These are phyloP conservation scores for Drechmeria coniospora DNA, from an alignment of 2,329 filamentous ascomycete genomes.

Conservation along the genomic window DNA sequence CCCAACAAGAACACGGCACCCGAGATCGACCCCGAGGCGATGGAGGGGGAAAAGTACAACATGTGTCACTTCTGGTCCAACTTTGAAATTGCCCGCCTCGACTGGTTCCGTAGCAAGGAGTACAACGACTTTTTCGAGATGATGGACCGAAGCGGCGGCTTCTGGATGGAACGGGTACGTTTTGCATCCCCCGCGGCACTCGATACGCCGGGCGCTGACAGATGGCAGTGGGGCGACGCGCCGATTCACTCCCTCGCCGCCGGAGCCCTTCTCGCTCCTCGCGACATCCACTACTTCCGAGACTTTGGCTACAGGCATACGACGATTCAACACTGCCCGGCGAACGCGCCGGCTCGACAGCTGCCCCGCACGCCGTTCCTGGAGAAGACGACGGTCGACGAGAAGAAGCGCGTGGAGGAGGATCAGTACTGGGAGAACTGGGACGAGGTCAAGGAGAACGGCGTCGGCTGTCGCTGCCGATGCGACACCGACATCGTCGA, in stretches of 20 bases:
- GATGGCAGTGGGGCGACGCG: constrained; percentile 80
- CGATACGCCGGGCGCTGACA: constrained; percentile 10
- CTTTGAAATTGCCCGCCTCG: constrained; percentile 88
- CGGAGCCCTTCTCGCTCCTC: constrained; percentile 64
- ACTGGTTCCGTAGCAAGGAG: constrained; percentile 93
- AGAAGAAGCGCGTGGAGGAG: constrained; percentile 76
- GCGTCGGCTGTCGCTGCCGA: constrained; percentile 87
- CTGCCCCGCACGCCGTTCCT: constrained; percentile 66
- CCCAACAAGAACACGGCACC: constrained; percentile 55
- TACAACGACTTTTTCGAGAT: constrained; percentile 98
- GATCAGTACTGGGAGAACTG: constrained; percentile 90
- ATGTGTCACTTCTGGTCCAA: constrained; percentile 99
- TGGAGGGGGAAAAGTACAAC: constrained; percentile 98
- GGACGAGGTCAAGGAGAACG: constrained; percentile 83
- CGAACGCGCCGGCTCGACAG: constrained; percentile 83
- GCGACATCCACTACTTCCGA: constrained; percentile 95
- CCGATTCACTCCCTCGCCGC: constrained; percentile 96
- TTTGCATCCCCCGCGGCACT: constrained; percentile 1
- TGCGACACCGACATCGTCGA: constrained; percentile 97
- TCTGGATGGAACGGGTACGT: constrained; percentile 93
- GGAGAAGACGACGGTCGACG: constrained; percentile 65
- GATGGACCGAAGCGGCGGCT: constrained; percentile 96
- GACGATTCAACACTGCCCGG: constrained; percentile 95
- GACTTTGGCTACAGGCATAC: constrained; percentile 98
- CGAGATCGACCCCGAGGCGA: constrained; percentile 76